Percentiles rank a stretch among this genome's conserved stretches.
Conservation (phyloP, 345 rosid genomes). For the Reutealis trisperma region DNA sequence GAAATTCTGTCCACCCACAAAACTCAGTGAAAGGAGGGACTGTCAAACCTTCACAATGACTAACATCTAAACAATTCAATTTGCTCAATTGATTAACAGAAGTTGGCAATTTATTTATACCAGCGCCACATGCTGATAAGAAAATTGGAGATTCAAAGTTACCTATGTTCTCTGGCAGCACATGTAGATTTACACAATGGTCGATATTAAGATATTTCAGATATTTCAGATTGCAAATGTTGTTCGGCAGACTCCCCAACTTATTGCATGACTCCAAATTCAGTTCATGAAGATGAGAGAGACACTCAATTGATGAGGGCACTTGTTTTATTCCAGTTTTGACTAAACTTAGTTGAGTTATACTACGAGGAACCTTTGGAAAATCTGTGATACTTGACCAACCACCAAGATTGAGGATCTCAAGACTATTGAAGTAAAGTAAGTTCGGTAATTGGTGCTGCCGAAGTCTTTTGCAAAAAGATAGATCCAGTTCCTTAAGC, state of each 20-base stretch:
- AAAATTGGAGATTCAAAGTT: not conserved
- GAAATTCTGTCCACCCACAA: not conserved
- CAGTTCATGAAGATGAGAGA: not conserved
- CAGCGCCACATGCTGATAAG: not conserved
- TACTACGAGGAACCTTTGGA: not conserved
- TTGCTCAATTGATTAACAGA: not conserved
- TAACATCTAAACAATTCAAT: not conserved
- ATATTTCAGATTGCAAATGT: not conserved
- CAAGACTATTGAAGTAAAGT: not conserved
- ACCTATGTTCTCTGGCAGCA: not conserved
- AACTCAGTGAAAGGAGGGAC: not conserved
- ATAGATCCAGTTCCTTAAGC: not conserved
- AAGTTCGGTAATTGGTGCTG: not conserved
- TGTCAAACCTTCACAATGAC: not conserved
- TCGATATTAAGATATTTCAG: rapidly evolving
- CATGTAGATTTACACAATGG: not conserved
- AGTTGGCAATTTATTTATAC: not conserved
- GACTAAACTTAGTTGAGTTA: not conserved
- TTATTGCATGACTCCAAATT: not conserved
- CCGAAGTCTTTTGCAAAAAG: not conserved
- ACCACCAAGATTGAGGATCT: not conserved
- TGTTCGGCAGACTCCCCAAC: not conserved
- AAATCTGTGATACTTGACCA: not conserved
- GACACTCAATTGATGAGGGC: not conserved
- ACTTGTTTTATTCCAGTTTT: not conserved